A percentile compares a stretch with the other conserved stretches of the same genome.
Evolutionary conservation across 2,329 filamentous ascomycete genomes (phyloP).

Genomic region (Neophaeococcomyces mojaviensis): DNA sequence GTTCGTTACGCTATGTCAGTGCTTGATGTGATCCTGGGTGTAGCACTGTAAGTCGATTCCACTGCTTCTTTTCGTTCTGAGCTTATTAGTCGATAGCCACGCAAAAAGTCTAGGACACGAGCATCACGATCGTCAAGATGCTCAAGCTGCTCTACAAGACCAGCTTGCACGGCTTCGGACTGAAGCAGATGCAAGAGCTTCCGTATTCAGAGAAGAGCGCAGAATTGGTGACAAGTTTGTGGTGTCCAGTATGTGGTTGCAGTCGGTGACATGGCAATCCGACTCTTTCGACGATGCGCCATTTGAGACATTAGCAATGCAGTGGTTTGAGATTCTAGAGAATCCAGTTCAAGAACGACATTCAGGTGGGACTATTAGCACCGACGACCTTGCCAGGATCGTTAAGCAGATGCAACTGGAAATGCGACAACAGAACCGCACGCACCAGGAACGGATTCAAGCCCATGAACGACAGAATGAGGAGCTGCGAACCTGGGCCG

Average conservation of each 20-base stretch:
- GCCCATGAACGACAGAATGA: constrained; percentile 1
- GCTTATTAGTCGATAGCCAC: constrained; percentile 1
- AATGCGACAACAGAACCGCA: constrained; percentile 2
- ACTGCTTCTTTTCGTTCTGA: not conserved
- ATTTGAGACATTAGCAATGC: constrained; percentile 6
- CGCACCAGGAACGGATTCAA: not conserved
- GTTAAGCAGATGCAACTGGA: constrained; percentile 6
- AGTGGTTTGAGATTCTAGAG: constrained; percentile 6
- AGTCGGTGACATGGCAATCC: constrained; percentile 5
- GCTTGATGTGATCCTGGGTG: constrained; percentile 5
- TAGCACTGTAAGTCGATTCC: constrained; percentile 2
- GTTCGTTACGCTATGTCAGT: constrained; percentile 6
- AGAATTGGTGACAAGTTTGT: constrained; percentile 7
- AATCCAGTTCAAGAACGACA: not conserved
- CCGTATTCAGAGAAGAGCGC: constrained; percentile 6
- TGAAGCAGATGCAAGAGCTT: constrained; percentile 3
- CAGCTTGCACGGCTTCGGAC: constrained; percentile 3
- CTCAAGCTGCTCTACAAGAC: constrained; percentile 3
- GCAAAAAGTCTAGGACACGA: constrained; percentile 3
- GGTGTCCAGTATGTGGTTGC: constrained; percentile 7
- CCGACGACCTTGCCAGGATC: not conserved
- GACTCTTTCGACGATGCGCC: constrained; percentile 1
- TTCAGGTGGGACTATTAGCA: not conserved
- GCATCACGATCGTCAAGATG: constrained; percentile 1
- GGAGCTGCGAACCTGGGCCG: not conserved